Percentiles rank a stretch among this genome's conserved stretches.
These are phyloP conservation scores for Fusarium burgessii DNA, from an alignment of 2,329 filamentous ascomycete species.

Conservation along the genomic window DNA sequence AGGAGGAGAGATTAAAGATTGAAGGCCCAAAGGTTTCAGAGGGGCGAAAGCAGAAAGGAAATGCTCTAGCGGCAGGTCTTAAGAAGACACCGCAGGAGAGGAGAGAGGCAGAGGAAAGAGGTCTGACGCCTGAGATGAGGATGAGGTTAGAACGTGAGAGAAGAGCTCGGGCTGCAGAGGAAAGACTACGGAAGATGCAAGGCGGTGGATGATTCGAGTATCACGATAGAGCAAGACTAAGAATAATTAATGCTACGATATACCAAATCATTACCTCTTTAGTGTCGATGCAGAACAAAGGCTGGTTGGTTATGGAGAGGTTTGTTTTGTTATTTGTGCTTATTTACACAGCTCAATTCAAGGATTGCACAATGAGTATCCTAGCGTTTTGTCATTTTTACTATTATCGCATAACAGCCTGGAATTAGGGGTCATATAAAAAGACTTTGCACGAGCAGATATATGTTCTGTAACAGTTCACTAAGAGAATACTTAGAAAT, in stretches of 20 bases:
- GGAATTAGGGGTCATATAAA: accelerated
- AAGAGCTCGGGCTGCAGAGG: slow-evolving; percentile 91
- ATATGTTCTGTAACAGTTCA: too few species aligned
- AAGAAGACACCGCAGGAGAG: slow-evolving; percentile 83
- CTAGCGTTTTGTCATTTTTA: neutral
- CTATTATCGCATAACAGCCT: neutral
- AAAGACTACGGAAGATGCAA: slow-evolving; percentile 77
- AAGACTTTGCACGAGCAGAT: neutral
- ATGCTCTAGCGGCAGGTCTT: slow-evolving; percentile 64
- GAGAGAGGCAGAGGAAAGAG: slow-evolving; percentile 84
- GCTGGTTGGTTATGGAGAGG: too few species aligned
- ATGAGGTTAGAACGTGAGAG: slow-evolving; percentile 87
- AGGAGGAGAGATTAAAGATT: slow-evolving; percentile 77
- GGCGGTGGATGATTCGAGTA: slow-evolving; percentile 29
- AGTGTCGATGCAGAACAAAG: neutral
- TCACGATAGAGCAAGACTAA: neutral
- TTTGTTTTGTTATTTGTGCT: too few species aligned
- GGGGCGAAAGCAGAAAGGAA: slow-evolving; percentile 63
- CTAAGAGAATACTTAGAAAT: neutral
- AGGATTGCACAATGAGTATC: neutral
- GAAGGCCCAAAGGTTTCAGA: slow-evolving; percentile 71
- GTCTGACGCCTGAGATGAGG: slow-evolving; percentile 88
- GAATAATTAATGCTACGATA: neutral
- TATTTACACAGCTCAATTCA: neutral
- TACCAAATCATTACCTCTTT: neutral